Conservation (phyloP, 495 filamentous ascomycete genomes). For the Chlorociboria aeruginascens region DNA sequence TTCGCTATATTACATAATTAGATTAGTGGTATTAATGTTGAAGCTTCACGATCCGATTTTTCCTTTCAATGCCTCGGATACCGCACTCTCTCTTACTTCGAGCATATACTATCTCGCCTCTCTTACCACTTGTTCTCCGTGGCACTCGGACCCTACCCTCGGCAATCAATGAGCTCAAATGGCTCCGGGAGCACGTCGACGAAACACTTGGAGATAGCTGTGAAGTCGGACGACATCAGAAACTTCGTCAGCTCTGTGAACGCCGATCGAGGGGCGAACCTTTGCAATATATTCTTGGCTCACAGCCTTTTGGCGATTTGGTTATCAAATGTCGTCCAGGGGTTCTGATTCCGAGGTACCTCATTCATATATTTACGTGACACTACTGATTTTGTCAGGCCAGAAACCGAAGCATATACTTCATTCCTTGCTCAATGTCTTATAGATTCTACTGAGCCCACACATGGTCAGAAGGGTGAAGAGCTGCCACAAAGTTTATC, state of each 20-base stretch:
- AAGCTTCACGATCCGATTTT: no score
- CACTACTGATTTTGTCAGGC: constrained; percentile 22
- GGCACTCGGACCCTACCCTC: constrained; percentile 54
- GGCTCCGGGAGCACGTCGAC: constrained; percentile 58
- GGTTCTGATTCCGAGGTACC: constrained; percentile 74
- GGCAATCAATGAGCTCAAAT: constrained; percentile 71
- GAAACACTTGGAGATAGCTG: not conserved
- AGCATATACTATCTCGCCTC: constrained; percentile 41
- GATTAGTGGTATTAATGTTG: no score
- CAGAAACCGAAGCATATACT: constrained; percentile 63
- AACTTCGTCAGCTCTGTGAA: constrained; percentile 38
- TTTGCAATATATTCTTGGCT: constrained; percentile 81
- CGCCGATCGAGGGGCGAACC: constrained; percentile 55
- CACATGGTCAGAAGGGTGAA: not conserved
- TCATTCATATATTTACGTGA: constrained; percentile 6
- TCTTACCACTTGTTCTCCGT: constrained; percentile 56
- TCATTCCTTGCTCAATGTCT: constrained; percentile 36
- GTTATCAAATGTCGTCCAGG: constrained; percentile 64
- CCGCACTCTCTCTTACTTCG: constrained; percentile 41
- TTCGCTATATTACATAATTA: no score
- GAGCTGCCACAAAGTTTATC: constrained; percentile 25
- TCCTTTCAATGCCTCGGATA: constrained; percentile 62
- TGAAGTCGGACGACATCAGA: constrained; percentile 1
- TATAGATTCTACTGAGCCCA: not conserved
- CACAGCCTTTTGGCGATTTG: constrained; percentile 76